phyloP scores from a whole-genome alignment of 345 rosid genomes.

The Eucalyptus marginata region DNA sequence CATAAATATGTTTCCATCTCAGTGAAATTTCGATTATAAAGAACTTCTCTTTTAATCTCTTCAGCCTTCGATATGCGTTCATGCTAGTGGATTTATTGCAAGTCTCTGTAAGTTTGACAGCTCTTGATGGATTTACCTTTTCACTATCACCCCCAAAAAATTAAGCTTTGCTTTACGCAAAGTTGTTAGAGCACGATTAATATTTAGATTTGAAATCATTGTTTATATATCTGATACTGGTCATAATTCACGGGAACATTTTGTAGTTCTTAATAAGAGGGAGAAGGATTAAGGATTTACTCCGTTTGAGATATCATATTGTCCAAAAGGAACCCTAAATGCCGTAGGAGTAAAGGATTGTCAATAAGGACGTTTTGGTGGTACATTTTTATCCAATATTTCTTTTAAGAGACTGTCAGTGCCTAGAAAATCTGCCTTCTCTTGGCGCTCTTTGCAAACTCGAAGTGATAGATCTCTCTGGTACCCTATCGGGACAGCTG shows the following conservation, averaged over 20 bases:
- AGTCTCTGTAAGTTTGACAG: conserved; percentile 51
- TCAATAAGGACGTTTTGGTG: background rate
- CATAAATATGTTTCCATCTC: background rate
- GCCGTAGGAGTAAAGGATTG: background rate
- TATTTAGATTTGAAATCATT: background rate
- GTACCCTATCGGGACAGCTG: conserved; percentile 8
- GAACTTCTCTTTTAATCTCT: background rate
- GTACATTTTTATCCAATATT: background rate
- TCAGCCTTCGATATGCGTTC: background rate
- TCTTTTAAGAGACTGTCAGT: conserved; percentile 5
- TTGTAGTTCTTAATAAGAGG: background rate
- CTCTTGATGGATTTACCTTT: conserved; percentile 45
- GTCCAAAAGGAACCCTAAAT: background rate
- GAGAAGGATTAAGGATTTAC: no score
- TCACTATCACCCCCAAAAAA: no score
- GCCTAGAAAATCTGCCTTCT: conserved; percentile 4
- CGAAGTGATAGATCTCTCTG: conserved; percentile 17
- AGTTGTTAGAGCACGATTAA: no score
- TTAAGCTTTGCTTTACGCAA: no score
- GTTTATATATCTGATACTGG: no score
- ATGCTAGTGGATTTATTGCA: background rate
- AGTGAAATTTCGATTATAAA: background rate
- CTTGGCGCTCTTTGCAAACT: conserved; percentile 10
- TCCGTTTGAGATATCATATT: background rate
- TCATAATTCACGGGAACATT: no score